These are phyloP conservation scores for Ambrosia trifida DNA, from an alignment of 129 eudicot genomes.

Conservation along the genomic window DNA sequence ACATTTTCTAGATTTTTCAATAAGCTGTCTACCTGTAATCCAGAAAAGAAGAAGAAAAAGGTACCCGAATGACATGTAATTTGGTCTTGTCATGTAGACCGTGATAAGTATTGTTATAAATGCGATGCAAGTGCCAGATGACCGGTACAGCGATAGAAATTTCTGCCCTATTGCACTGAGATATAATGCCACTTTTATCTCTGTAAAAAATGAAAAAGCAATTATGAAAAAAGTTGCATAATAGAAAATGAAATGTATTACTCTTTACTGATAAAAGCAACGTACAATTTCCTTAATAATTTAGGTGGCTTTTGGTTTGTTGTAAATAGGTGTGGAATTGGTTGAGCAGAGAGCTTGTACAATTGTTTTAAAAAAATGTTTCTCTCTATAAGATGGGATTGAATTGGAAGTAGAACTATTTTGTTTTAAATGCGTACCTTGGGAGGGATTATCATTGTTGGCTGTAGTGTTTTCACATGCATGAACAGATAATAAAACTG, in stretches of 20 bases:
- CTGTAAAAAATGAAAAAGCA: conserved; percentile 48
- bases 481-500: conserved; percentile 91
- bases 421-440: conserved; percentile 46
- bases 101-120: conserved; percentile 82
- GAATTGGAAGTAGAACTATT: no score
- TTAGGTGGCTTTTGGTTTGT: background rate
- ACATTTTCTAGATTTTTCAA: conserved; percentile 78
- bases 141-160: conserved; percentile 68
- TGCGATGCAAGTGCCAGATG: conserved; percentile 88
- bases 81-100: conserved; percentile 77
- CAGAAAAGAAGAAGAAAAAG: conserved; percentile 85
- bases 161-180: conserved; percentile 87
- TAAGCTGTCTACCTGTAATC: conserved; percentile 95
- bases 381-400: no score
- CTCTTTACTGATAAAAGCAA: background rate
- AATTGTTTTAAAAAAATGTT: background rate
- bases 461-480: conserved; percentile 49
- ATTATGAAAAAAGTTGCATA: conserved; percentile 10
- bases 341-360: background rate
- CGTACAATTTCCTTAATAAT: background rate
- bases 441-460: conserved; percentile 52
- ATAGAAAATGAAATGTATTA: background rate
- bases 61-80: conserved; percentile 87
- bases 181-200: conserved; percentile 83
- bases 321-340: background rate